A percentile compares a stretch with the other conserved stretches of the same genome.
phyloP scores from a whole-genome alignment of 2,329 filamentous ascomycete species.

The Trichoderma breve region DNA sequence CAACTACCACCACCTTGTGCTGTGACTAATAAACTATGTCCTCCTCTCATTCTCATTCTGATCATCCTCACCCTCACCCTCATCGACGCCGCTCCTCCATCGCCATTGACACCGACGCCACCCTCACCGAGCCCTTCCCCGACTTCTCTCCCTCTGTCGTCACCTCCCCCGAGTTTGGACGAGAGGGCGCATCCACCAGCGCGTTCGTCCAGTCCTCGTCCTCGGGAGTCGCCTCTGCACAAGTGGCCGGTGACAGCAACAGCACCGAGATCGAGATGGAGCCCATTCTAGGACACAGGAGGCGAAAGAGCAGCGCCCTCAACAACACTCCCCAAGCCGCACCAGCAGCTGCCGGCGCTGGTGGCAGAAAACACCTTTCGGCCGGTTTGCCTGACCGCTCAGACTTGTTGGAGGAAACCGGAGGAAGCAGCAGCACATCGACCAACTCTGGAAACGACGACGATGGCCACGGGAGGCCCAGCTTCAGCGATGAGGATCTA shows the following conservation, averaged over 20 bases:
- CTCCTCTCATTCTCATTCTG: background rate
- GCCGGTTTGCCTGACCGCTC: conserved; percentile 39
- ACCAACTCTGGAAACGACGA: conserved; percentile 30
- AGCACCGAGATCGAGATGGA: conserved; percentile 54
- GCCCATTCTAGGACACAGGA: conserved; percentile 52
- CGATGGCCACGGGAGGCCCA: conserved; percentile 49
- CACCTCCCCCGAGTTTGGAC: background rate
- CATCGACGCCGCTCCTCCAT: conserved; percentile 17
- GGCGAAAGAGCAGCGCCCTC: conserved; percentile 53
- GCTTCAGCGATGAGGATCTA: conserved; percentile 68
- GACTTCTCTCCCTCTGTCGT: conserved; percentile 7
- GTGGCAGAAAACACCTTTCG: conserved; percentile 22
- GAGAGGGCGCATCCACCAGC: conserved; percentile 9
- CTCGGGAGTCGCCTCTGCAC: background rate
- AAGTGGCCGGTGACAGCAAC: conserved; percentile 29
- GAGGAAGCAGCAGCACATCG: conserved; percentile 28
- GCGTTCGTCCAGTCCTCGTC: background rate
- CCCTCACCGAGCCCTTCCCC: conserved; percentile 4
- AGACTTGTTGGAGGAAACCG: conserved; percentile 48
- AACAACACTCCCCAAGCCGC: conserved; percentile 29
- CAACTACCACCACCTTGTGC: background rate
- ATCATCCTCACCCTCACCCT: background rate
- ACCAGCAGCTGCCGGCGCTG: conserved; percentile 18
- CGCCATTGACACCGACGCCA: background rate
- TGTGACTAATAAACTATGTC: background rate